A percentile compares a stretch with the other conserved stretches of the same genome.
Evolutionary conservation across 2,329 filamentous ascomycete species (phyloP).

Genomic region (Alternaria alternata): DNA sequence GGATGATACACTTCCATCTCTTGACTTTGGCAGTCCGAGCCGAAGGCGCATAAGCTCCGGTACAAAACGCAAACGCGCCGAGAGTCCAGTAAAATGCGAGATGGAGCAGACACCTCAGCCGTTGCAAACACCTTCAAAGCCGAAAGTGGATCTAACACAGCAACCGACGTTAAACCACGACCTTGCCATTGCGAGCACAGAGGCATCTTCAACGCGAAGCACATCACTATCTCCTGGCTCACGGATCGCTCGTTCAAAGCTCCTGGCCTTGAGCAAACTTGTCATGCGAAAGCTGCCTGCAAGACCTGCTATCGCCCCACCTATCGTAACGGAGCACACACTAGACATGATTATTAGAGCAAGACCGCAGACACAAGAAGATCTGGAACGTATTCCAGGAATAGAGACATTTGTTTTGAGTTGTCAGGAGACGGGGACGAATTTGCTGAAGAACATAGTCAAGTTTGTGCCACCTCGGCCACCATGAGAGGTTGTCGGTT

Average conservation of each 20-base stretch:
- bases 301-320: slow-evolving; percentile 4
- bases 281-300: slow-evolving; percentile 27
- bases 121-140: background rate
- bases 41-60: slow-evolving; percentile 14
- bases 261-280: slow-evolving; percentile 40
- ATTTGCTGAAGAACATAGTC: slow-evolving; percentile 38
- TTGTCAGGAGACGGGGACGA: slow-evolving; percentile 27
- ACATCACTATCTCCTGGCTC: background rate
- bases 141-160: background rate
- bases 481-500: background rate
- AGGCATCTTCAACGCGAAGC: background rate
- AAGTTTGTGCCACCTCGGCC: slow-evolving; percentile 28
- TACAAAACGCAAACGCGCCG: slow-evolving; percentile 39
- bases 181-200: background rate
- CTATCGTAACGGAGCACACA: slow-evolving; percentile 32
- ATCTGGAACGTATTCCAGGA: slow-evolving; percentile 37
- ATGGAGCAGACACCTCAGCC: background rate
- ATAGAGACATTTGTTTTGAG: slow-evolving; percentile 32
- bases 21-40: slow-evolving; percentile 26
- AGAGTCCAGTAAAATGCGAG: slow-evolving; percentile 20
- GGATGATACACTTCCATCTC: slow-evolving; percentile 24
- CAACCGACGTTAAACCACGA: slow-evolving; percentile 4
- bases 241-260: slow-evolving; percentile 31
- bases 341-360: slow-evolving; percentile 31
- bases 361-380: slow-evolving; percentile 31